Base-by-base conservation (phyloP, 2,329 filamentous ascomycete species). In the Colletotrichum sp. region DNA sequence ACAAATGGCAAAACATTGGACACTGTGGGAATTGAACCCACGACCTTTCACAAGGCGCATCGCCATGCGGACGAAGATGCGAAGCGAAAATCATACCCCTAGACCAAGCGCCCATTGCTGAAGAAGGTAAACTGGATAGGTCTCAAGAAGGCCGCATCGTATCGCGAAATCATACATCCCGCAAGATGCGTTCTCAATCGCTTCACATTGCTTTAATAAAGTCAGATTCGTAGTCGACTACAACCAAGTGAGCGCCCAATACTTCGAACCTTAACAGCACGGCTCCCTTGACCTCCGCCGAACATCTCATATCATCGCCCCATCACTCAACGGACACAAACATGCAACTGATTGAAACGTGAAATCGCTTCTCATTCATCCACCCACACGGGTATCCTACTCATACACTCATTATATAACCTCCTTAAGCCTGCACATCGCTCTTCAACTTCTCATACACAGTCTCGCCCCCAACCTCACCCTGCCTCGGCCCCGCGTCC, bases 401-500 rank as follows among this genome's bases (percentile, higher is more conserved):
- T 75, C 62, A 49, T 77, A 75, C 71, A 75, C 24, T 76, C 39
- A 44, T 76, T 7, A 44, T 18, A 4, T 7, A 15, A 4, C 8
- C 16, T 8, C 26, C 26, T 28, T 44, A 78, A 13, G 77, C 77
- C 69, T 72, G 66, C 24, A 72, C 72, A 24, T 77, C 76, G 65
- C 62, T 76, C 69, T 82, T 78, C 71, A 86, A 78, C 52, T 75
- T 76, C 72, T 85, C 84, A 55, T 79, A 86, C 28, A 78, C 77
- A 8, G 81, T 82, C 77, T 80, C 79, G 26, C 75, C 81, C 4
- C 76, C 69, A 5, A 83, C 26, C 7, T 80, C 77, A 2, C 34
- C 68, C 76, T 86, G 81, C 24, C 77, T 82, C 15, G 78, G 80
- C 1, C 80, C 80, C 28, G 80, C 78, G 55, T 80, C 80, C n/a